Evolutionary conservation across 1,284 basidiomycete genomes (phyloP), one percentile per base, ranked within the genome.

Genomic region (Coniferiporia sulphurascens): DNA sequence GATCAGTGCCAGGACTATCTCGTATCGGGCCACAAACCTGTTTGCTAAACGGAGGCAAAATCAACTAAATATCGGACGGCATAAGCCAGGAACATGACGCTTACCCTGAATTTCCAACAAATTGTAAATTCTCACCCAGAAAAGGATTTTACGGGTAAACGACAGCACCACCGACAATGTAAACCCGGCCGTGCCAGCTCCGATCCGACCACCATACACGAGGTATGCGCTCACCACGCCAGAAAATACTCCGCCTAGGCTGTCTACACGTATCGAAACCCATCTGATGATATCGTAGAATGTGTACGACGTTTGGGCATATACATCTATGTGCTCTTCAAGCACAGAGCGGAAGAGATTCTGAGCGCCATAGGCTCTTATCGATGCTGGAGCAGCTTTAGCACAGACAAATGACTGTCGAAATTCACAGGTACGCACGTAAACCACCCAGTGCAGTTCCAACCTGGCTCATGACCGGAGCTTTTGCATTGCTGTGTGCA

Each of bases 401-500:
- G 7, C 1, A 43, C n/a, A 10, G 4, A 35, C 15, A 44, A 17
- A 41, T 21, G 12, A 48, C 13, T 21, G 35, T 9, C 10, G 10
- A 17, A 17, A 43, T 17, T 21, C 12, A 35, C 34, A 35, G 2
- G 9, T 3, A 48, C 60, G 46, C 35, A 69, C 65, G 34, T 21
- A 78, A 70, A 19, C 77, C 77, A 32, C 70, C 65, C 34, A 79
- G 67, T 1, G 74, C 72, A 13, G 76, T 73, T 1, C 74, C 72
- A 59, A 81, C 74, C 59, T 76, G 75, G 34, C 74, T 75, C 65
- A 78, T 73, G 19, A 81, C 68, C 0, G 79, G 79, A 0, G 71
- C 64, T 44, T 69, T 72, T 49, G 77, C 73, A 60, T 80, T 80
- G 48, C 74, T 58, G 34, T 17, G 8, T 9, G 9, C 22, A 36